A percentile compares a stretch with the other conserved stretches of the same genome.
These are phyloP conservation scores for Penstemon eatonii DNA, from an alignment of 257 asterid species.

Conservation along the genomic window DNA sequence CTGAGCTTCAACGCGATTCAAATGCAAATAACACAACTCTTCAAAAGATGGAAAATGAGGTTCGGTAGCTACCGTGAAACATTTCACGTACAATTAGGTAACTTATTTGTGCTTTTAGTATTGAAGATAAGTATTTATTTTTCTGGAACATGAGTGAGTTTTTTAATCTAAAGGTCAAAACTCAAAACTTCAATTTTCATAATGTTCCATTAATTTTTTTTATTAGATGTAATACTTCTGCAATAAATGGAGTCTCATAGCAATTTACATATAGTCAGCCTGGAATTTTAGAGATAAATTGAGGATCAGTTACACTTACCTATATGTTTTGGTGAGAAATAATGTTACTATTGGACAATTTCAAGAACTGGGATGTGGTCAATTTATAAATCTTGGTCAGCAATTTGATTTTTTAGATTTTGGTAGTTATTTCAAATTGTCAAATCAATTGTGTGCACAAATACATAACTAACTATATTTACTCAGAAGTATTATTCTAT, in stretches of 20 bases:
- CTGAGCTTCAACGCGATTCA: constrained; percentile 59
- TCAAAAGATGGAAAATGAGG: constrained; percentile 31
- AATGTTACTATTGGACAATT: too few relatives aligned
- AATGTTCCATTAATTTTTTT: background rate
- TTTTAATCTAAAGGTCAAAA: background rate
- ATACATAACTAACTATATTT: too few relatives aligned
- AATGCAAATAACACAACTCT: constrained; percentile 25
- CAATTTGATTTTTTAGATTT: too few relatives aligned
- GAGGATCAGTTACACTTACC: too few relatives aligned
- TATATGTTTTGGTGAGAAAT: too few relatives aligned
- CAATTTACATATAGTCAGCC: background rate
- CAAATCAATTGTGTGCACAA: too few relatives aligned
- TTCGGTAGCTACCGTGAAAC: constrained; percentile 25
- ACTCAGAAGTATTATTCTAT: too few relatives aligned
- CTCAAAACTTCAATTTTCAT: background rate
- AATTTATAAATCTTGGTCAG: too few relatives aligned
- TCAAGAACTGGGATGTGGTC: too few relatives aligned
- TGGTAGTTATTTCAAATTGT: too few relatives aligned
- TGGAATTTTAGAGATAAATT: too few relatives aligned
- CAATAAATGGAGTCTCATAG: background rate
- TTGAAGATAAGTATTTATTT: background rate
- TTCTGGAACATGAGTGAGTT: background rate
- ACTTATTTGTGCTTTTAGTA: background rate
- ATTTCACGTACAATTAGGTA: background rate
- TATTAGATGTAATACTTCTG: background rate